These are phyloP conservation scores for Fimicolochytrium jonesii DNA, from an alignment of 192 early-diverging fungal genomes.

Conservation along the genomic window DNA sequence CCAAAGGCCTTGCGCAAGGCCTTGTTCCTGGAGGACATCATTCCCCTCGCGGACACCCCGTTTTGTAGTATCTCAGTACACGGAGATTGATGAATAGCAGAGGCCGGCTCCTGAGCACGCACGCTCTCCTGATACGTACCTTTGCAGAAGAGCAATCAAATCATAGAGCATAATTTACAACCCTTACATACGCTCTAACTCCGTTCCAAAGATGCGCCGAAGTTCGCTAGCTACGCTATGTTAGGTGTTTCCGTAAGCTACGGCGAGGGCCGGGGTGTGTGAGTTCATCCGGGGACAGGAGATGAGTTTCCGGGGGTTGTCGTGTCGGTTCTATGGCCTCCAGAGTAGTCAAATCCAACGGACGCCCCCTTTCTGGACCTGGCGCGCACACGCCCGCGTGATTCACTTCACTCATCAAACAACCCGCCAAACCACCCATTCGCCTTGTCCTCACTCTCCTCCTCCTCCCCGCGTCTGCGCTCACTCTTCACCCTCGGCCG, in stretches of 20 bases:
- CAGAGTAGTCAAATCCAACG: neutral
- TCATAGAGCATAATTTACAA: neutral
- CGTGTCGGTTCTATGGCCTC: neutral
- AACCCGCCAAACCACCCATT: constrained; percentile 22
- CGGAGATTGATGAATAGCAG: too few species aligned
- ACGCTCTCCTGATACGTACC: too few species aligned
- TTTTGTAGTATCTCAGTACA: too few species aligned
- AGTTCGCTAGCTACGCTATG: neutral
- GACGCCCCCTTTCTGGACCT: neutral
- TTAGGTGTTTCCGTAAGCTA: neutral
- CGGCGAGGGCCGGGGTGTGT: neutral
- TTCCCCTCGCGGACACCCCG: too few species aligned
- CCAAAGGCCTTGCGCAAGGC: too few species aligned
- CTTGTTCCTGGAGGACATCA: too few species aligned
- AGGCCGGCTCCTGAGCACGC: too few species aligned
- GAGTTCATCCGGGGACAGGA: neutral
- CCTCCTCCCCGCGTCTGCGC: neutral
- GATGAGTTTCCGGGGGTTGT: neutral
- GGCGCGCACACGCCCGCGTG: neutral
- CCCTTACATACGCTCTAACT: neutral
- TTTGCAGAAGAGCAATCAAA: neutral
- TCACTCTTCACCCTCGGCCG: neutral
- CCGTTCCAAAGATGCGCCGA: neutral
- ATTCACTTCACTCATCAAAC: constrained; percentile 12
- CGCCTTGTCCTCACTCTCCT: constrained; percentile 15